These are phyloP conservation scores for Daldinia sp. DNA, from an alignment of 2,329 filamentous ascomycete species.

Conservation along the genomic window DNA sequence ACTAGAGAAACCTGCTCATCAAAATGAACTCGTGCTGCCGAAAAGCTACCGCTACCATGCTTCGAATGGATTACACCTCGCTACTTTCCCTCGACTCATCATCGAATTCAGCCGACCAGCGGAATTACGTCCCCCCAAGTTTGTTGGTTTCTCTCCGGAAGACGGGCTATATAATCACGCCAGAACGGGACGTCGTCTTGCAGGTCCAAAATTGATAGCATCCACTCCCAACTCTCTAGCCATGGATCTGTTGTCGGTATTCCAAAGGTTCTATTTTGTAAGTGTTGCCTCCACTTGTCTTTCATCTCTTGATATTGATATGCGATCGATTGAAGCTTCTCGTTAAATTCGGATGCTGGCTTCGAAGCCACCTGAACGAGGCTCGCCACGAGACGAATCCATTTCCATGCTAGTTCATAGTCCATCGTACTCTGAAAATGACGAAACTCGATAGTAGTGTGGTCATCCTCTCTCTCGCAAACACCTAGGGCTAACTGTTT, in stretches of 20 bases:
- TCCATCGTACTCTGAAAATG: slow-evolving; percentile 23
- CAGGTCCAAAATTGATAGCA: not conserved
- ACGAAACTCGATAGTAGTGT: slow-evolving; percentile 21
- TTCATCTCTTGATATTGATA: not conserved
- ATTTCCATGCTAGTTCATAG: slow-evolving; percentile 9
- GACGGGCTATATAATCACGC: not conserved
- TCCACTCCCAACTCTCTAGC: not conserved
- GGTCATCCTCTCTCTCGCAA: slow-evolving; percentile 6
- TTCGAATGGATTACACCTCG: not conserved
- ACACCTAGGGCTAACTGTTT: not conserved
- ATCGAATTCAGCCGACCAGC: not conserved
- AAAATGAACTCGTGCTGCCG: not conserved
- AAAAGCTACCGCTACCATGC: not conserved
- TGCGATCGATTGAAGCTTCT: not conserved
- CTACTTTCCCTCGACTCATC: too few relatives aligned
- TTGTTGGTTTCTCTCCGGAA: not conserved
- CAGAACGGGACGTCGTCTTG: not conserved
- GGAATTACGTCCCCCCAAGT: not conserved
- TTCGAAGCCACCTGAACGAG: slow-evolving; percentile 11
- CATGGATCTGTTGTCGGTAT: not conserved
- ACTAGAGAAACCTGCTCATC: not conserved
- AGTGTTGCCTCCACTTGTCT: not conserved
- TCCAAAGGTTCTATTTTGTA: not conserved
- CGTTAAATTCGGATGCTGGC: not conserved
- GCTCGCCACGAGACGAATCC: slow-evolving; percentile 8